A percentile compares a stretch with the other conserved stretches of the same genome.
Evolutionary conservation across 768 basidiomycete species (phyloP).

Genomic region (Kwoniella dejecticola): DNA sequence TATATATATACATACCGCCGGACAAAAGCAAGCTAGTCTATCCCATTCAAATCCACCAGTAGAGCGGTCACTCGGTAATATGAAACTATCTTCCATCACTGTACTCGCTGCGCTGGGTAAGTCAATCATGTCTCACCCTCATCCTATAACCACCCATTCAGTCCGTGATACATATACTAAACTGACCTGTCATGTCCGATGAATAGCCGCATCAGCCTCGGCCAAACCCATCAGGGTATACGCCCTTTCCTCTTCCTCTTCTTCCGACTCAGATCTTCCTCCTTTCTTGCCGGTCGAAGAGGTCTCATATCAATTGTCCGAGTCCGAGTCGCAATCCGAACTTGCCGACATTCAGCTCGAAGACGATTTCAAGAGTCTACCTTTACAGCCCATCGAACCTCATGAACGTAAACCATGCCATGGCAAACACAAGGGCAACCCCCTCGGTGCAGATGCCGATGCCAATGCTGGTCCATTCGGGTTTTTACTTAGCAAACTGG

Average conservation of each 20-base stretch:
- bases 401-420: conserved; percentile 6
- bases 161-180: too few species aligned
- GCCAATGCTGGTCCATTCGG: conserved; percentile 18
- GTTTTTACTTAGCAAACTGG: conserved; percentile 12
- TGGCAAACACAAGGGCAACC: not conserved
- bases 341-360: not conserved
- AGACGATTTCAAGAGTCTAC: conserved; percentile 1
- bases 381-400: not conserved
- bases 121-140: conserved; percentile 1
- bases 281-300: conserved; percentile 10
- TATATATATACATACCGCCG: not conserved
- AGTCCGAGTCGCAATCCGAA: too few species aligned
- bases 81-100: conserved; percentile 32
- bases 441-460: too few species aligned
- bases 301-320: not conserved
- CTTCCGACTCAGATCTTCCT: too few species aligned
- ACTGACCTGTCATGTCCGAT: too few species aligned
- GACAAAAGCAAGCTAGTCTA: too few species aligned
- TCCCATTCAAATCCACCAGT: not conserved
- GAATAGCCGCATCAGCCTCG: conserved; percentile 19
- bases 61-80: conserved; percentile 9
- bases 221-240: conserved; percentile 22
- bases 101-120: conserved; percentile 37
- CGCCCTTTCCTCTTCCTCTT: conserved; percentile 19
- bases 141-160: not conserved